phyloP scores from a whole-genome alignment of 208 protist species.

The Crithidia bombi region DNA sequence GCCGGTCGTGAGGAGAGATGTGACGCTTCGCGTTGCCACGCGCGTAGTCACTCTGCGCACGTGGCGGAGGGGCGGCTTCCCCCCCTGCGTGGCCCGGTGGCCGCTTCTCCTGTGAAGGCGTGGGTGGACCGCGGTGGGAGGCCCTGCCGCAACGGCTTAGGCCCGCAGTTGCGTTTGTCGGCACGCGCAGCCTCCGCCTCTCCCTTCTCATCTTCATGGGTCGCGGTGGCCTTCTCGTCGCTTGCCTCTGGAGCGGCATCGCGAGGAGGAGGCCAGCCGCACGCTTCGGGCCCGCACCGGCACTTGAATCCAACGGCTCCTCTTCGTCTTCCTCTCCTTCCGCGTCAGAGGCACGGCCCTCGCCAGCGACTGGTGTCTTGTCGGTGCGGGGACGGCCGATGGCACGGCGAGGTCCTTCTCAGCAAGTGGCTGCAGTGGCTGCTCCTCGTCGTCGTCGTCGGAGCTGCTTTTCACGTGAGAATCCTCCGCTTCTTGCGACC shows the following conservation, averaged over 20 bases:
- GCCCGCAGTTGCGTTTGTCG: not conserved
- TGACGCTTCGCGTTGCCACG: slow-evolving; percentile 9
- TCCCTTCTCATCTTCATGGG: not conserved
- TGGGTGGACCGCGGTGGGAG: slow-evolving; percentile 8
- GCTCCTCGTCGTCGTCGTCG: slow-evolving; percentile 15
- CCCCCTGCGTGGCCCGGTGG: not conserved
- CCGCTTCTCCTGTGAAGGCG: not conserved
- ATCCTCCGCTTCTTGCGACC: not conserved
- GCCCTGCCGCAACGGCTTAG: not conserved
- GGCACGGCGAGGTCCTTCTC: not conserved
- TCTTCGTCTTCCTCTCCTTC: slow-evolving; percentile 24
- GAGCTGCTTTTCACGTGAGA: not conserved
- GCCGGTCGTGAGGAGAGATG: slow-evolving; percentile 17
- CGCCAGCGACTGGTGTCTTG: not conserved
- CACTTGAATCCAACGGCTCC: slow-evolving; percentile 11
- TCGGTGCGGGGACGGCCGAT: not conserved
- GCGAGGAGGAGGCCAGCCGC: not conserved
- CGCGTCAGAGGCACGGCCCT: not conserved
- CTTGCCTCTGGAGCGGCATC: not conserved
- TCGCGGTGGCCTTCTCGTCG: not conserved
- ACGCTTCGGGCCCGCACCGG: not conserved
- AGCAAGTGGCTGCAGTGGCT: not conserved
- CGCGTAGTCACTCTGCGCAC: slow-evolving; percentile 18
- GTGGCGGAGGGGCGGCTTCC: not conserved
- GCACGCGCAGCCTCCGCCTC: not conserved